A percentile compares a stretch with the other conserved stretches of the same genome.
These are phyloP conservation scores for Penicillium sp. DNA, from an alignment of 2,329 filamentous ascomycete genomes.

Conservation along the genomic window DNA sequence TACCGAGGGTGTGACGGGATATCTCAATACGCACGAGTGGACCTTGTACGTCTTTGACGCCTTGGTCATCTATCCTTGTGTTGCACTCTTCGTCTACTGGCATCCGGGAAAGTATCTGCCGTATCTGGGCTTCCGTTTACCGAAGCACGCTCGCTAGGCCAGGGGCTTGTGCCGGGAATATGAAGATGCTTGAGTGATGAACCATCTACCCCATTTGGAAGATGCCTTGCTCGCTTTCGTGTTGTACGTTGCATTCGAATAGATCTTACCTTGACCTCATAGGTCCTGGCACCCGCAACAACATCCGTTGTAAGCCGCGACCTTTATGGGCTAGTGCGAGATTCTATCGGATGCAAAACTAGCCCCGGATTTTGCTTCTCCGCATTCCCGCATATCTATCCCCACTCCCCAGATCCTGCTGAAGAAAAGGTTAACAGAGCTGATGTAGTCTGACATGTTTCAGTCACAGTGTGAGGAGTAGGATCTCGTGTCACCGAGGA, in stretches of 20 bases:
- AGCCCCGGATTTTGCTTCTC: neutral
- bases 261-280: neutral
- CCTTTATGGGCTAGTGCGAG: neutral
- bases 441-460: neutral
- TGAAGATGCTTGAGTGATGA: neutral
- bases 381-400: neutral
- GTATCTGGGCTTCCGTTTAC: slow-evolving; percentile 36
- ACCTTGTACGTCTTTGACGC: slow-evolving; percentile 50
- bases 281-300: neutral
- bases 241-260: neutral
- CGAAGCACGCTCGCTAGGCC: slow-evolving; percentile 31
- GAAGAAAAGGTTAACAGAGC: neutral
- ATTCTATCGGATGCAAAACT: neutral
- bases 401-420: neutral
- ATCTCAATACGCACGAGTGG: slow-evolving; percentile 47
- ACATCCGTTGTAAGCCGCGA: neutral
- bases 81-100: slow-evolving; percentile 34
- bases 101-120: slow-evolving; percentile 39
- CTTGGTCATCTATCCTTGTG: slow-evolving; percentile 39
- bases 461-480: neutral
- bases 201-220: neutral
- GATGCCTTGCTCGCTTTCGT: no score
- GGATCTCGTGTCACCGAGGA: neutral
- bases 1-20: slow-evolving; percentile 44
- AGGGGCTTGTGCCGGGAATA: neutral